phyloP scores from a whole-genome alignment of 306 rosid genomes.

The Fragaria vesca region DNA sequence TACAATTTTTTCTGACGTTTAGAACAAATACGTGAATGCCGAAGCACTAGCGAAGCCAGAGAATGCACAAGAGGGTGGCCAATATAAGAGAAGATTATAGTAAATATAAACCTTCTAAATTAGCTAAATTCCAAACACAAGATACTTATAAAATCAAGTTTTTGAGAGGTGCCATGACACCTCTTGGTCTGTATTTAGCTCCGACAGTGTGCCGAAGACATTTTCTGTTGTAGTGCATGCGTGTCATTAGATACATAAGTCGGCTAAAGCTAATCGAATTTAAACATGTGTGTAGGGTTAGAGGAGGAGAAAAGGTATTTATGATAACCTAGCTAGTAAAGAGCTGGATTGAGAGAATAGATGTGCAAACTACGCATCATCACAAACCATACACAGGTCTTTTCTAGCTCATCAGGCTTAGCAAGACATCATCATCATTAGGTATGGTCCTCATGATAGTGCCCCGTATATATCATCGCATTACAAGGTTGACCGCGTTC shows the following conservation, averaged over 20 bases:
- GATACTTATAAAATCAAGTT: too few species aligned
- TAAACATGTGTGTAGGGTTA: neutral
- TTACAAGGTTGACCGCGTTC: conserved; percentile 24
- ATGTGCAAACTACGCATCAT: conserved; percentile 7
- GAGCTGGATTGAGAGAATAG: neutral
- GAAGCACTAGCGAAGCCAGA: too few species aligned
- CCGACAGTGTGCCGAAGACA: too few species aligned
- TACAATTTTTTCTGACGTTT: too few species aligned
- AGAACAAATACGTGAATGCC: neutral
- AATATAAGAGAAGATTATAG: too few species aligned
- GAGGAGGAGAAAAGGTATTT: neutral
- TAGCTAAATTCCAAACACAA: too few species aligned
- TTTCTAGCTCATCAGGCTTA: neutral
- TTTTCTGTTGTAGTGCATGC: too few species aligned
- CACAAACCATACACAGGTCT: neutral
- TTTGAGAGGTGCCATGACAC: too few species aligned
- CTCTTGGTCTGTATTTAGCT: too few species aligned
- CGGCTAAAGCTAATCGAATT: neutral
- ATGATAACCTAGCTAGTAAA: neutral
- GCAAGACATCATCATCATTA: conserved; percentile 16
- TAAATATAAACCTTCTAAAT: too few species aligned
- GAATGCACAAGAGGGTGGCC: too few species aligned
- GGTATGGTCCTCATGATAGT: conserved; percentile 1
- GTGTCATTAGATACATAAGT: neutral
- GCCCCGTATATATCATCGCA: neutral